These are phyloP conservation scores for Carnegiea gigantea DNA, from an alignment of 179 eudicot species.

Conservation along the genomic window DNA sequence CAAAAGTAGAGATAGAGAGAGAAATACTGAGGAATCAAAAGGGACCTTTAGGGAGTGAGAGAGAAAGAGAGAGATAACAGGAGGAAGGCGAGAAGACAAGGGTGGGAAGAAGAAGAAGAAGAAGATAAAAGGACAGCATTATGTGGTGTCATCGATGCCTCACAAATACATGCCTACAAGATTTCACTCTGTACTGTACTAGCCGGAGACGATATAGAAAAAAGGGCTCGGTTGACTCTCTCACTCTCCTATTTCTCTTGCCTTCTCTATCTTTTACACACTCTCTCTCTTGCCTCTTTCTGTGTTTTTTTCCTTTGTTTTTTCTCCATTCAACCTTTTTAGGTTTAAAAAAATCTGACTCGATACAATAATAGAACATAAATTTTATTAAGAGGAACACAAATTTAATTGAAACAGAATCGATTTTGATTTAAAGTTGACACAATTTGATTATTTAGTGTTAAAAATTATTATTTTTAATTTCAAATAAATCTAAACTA, in stretches of 20 bases:
- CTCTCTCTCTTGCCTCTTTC: background rate
- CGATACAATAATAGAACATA: too few relatives aligned
- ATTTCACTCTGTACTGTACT: background rate
- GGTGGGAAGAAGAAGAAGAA: constrained; percentile 34
- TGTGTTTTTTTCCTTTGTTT: background rate
- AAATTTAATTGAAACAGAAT: too few relatives aligned
- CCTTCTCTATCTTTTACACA: constrained; percentile 1
- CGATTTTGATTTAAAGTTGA: too few relatives aligned
- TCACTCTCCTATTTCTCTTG: background rate
- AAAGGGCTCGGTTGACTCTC: constrained; percentile 46
- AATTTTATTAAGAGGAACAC: too few relatives aligned
- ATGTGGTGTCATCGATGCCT: constrained; percentile 91
- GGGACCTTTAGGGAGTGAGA: background rate
- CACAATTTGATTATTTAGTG: too few relatives aligned
- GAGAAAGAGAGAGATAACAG: constrained; percentile 5
- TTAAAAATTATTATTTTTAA: too few relatives aligned
- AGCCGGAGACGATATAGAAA: constrained; percentile 1
- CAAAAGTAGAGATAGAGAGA: constrained; percentile 13
- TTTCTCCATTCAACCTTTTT: too few relatives aligned
- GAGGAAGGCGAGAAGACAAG: background rate
- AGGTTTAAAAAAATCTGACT: too few relatives aligned
- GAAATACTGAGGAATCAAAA: constrained; percentile 2
- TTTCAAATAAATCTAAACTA: too few relatives aligned
- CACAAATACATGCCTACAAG: constrained; percentile 49
- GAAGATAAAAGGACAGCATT: constrained; percentile 27